A percentile compares a stretch with the other conserved stretches of the same genome.
phyloP scores from a whole-genome alignment of 257 asterid genomes.

The Sherardia arvensis region DNA sequence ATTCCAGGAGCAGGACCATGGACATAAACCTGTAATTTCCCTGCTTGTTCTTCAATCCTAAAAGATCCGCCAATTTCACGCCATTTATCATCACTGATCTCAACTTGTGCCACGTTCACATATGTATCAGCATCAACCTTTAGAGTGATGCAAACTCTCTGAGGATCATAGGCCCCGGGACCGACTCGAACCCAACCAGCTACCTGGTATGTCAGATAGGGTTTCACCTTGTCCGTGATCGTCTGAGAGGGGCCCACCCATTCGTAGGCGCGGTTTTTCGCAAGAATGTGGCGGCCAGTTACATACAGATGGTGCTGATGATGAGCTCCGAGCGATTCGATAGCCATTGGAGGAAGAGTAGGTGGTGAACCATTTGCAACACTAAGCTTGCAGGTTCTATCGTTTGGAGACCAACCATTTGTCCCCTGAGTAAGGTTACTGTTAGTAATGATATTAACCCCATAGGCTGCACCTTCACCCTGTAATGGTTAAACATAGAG shows the following conservation, averaged over 20 bases:
- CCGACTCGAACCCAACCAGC: conserved; percentile 89
- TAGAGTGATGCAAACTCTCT: conserved; percentile 49
- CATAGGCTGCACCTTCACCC: conserved; percentile 56
- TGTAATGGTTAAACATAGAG: too few relatives aligned
- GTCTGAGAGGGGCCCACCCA: conserved; percentile 99
- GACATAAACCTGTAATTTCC: conserved; percentile 59
- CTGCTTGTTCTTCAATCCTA: conserved; percentile 75
- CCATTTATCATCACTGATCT: conserved; percentile 64
- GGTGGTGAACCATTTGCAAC: conserved; percentile 67
- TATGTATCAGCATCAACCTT: conserved; percentile 68
- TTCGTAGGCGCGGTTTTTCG: conserved; percentile 62
- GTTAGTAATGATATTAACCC: conserved; percentile 61
- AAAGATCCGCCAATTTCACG: conserved; percentile 90
- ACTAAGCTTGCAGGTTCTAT: conserved; percentile 64
- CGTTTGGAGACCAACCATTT: conserved; percentile 63
- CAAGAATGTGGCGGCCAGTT: conserved; percentile 69
- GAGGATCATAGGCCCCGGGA: conserved; percentile 48
- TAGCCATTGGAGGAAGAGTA: conserved; percentile 78
- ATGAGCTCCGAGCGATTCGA: conserved; percentile 64
- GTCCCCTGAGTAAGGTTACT: conserved; percentile 53
- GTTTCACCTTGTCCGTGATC: conserved; percentile 58
- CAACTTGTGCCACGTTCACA: conserved; percentile 90
- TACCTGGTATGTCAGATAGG: conserved; percentile 80
- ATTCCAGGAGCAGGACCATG: conserved; percentile 82
- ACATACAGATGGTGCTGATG: conserved; percentile 57